Evolutionary conservation across 768 basidiomycete species (phyloP), one percentile per base, ranked within the genome.

Genomic region (Xerocomellus chrysenteron): DNA sequence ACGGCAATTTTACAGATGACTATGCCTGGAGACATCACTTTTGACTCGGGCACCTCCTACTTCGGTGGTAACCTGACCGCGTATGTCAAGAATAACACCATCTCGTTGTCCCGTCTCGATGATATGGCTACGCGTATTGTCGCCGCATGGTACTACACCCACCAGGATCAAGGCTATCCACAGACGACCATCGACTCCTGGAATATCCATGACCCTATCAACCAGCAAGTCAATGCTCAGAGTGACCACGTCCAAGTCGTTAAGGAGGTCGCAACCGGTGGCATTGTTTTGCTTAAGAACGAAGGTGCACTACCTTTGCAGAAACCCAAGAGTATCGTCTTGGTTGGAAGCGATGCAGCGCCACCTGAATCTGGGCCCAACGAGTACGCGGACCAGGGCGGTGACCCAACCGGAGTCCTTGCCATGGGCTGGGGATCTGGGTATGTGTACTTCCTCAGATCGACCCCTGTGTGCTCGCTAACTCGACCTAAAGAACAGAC

Each of bases 401-500:
- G 86, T 26, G 73, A 76, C 44, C 71, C 75, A 32, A 82, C 80
- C 47, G 92, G 92, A 11, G 78, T 88, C 17, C 78, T 97, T 21
- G 92, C 92, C 9, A 88, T 94, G 87, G 93, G 93, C 14, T 97
- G 94, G 94, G 94, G 92, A 37, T 89, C 87, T 48, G 92, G 92
- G 73, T 78, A 44, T 39, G 73, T 63, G 14, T 53, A 9, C 1
- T 14, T n/a, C 16, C 7, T 49, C 0, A 10, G 11, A 39, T 17
- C 8, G 5, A 16, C 41, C 21, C 1, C 10, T 10, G 7, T 41
- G 35, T 10, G n/a, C 10, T 41, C 26, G 50, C 50, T 65, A 28
- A 58, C 43, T 24, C 19, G 8, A 8, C 32, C 47, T 30, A 40
- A 41, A 81, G 82, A 6, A 91, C 93, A 0, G 78, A 83, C 13